Conservation (phyloP, 768 basidiomycete species). For the Kondoa malvinella region DNA sequence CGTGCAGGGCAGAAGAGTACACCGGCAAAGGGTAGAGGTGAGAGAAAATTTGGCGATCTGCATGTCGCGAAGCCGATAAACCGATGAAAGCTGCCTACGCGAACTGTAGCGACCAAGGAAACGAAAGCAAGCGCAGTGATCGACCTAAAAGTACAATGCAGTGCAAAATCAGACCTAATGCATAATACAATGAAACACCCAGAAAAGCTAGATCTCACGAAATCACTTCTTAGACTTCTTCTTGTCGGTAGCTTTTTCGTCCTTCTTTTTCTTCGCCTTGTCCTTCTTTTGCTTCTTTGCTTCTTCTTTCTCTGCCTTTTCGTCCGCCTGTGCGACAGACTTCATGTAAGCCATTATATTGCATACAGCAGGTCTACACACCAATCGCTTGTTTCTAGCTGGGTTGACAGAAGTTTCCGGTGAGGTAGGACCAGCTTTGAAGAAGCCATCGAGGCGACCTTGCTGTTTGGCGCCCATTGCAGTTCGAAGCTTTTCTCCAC, state of each 20-base stretch:
- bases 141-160: neutral
- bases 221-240: constrained; percentile 19
- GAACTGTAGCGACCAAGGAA: no score
- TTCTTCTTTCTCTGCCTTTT: constrained; percentile 8
- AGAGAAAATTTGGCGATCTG: no score
- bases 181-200: neutral
- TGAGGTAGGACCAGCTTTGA: constrained; percentile 38
- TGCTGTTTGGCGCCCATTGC: constrained; percentile 81
- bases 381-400: constrained; percentile 17
- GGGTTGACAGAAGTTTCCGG: constrained; percentile 1
- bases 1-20: no score
- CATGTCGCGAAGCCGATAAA: no score
- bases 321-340: constrained; percentile 6
- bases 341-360: neutral
- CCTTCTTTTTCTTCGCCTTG: constrained; percentile 20
- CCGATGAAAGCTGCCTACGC: no score
- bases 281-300: constrained; percentile 1
- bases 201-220: neutral
- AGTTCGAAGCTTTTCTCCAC: constrained; percentile 80
- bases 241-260: constrained; percentile 31
- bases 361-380: neutral
- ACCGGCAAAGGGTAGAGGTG: no score
- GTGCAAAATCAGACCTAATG: neutral
- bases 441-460: constrained; percentile 89
- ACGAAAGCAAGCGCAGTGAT: no score